Percentiles rank a stretch among this genome's conserved stretches.
Conservation (phyloP, 2,329 filamentous ascomycete genomes). For the Colletotrichum tamarilloi region DNA sequence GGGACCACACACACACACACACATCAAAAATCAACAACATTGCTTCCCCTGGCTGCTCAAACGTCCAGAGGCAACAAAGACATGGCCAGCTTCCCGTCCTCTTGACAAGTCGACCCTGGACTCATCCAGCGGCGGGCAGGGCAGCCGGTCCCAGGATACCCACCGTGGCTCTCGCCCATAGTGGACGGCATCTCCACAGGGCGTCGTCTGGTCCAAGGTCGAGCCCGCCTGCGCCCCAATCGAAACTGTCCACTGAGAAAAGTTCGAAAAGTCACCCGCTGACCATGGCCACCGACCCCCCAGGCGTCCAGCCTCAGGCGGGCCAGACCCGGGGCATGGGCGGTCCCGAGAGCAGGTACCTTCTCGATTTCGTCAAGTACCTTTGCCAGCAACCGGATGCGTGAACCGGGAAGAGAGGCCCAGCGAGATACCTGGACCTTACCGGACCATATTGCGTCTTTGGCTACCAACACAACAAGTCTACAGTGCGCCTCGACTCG, state of each 20-base stretch:
- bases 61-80: neutral
- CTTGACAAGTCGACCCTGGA: neutral
- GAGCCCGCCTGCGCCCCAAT: constrained; percentile 32
- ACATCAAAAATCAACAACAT: neutral
- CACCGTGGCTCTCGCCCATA: constrained; percentile 17
- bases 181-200: constrained; percentile 25
- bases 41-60: neutral
- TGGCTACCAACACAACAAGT: neutral
- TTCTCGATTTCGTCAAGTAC: constrained; percentile 21
- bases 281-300: constrained; percentile 28
- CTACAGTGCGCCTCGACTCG: constrained; percentile 32
- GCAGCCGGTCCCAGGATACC: constrained; percentile 3
- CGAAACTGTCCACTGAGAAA: constrained; percentile 36
- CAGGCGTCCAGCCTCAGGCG: constrained; percentile 28
- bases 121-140: neutral
- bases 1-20: neutral
- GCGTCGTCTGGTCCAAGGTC: constrained; percentile 27
- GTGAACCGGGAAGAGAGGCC: constrained; percentile 23
- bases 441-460: neutral
- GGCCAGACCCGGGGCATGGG: constrained; percentile 14
- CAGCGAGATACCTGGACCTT: constrained; percentile 3
- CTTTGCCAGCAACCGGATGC: constrained; percentile 32
- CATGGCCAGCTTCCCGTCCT: neutral
- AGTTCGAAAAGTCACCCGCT: constrained; percentile 36
- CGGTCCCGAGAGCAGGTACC: constrained; percentile 22